A percentile compares a stretch with the other conserved stretches of the same genome.
Evolutionary conservation across 371 early-diverging fungal species (phyloP).

Genomic region (Mucor indicus): DNA sequence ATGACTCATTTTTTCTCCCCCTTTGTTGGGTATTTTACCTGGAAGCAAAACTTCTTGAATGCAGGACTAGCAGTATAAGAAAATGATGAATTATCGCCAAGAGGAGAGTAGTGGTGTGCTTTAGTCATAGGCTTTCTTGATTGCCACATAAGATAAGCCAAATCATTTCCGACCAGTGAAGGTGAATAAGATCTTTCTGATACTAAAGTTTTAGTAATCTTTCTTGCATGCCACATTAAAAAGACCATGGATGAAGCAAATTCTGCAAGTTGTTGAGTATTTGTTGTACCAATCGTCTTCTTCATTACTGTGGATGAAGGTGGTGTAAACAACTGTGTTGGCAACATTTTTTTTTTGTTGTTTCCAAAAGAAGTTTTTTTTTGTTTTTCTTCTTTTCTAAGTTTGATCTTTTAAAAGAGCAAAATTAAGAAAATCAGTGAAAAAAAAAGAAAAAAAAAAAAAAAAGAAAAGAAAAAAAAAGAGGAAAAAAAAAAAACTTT

Average conservation of each 20-base stretch:
- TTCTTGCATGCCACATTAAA: slow-evolving; percentile 62
- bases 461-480: too few relatives aligned
- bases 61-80: slow-evolving; percentile 51
- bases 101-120: slow-evolving; percentile 9
- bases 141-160: slow-evolving; percentile 21
- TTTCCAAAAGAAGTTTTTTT: too few relatives aligned
- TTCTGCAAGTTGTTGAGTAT: slow-evolving; percentile 56
- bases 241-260: slow-evolving; percentile 63
- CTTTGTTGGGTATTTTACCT: slow-evolving; percentile 24
- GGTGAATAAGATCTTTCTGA: slow-evolving; percentile 7
- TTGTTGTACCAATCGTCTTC: too few relatives aligned
- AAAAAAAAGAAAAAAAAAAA: too few relatives aligned
- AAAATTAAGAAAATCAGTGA: too few relatives aligned
- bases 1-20: neutral
- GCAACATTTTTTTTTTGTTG: too few relatives aligned
- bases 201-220: slow-evolving; percentile 8
- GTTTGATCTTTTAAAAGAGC: too few relatives aligned
- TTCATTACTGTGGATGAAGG: too few relatives aligned
- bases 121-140: slow-evolving; percentile 8
- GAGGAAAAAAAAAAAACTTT: too few relatives aligned
- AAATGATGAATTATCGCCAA: slow-evolving; percentile 21
- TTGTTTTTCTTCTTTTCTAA: too few relatives aligned
- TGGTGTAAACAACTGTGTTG: too few relatives aligned
- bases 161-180: slow-evolving; percentile 8
- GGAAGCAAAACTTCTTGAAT: slow-evolving; percentile 58